Evolutionary conservation across 345 rosid genomes (phyloP).

Genomic region (Microcos paniculata): DNA sequence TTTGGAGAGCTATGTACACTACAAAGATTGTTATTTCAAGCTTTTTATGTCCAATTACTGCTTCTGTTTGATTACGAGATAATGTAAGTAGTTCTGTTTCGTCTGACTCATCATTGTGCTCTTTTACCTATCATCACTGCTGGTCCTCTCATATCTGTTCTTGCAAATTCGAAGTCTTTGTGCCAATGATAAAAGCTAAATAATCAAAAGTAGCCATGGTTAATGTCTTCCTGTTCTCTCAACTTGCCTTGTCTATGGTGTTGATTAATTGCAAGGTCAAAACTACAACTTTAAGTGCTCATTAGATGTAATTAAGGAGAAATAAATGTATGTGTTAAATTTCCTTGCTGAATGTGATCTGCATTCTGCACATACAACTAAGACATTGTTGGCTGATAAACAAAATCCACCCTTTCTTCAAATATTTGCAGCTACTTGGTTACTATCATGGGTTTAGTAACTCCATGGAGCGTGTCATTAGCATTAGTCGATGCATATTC

Average conservation of each 20-base stretch:
- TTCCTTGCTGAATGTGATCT: neutral
- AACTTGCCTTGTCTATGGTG: neutral
- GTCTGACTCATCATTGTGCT: neutral
- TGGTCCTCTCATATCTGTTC: conserved; percentile 1
- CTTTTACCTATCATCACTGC: neutral
- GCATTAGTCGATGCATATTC: conserved; percentile 60
- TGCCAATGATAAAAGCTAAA: neutral
- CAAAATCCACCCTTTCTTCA: neutral
- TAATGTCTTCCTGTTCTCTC: neutral
- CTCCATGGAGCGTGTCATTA: conserved; percentile 62
- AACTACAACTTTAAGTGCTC: neutral
- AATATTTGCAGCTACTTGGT: conserved; percentile 56
- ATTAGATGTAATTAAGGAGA: neutral
- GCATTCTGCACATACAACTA: neutral
- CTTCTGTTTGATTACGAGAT: neutral
- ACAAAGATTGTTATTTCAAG: neutral
- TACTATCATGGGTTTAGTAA: conserved; percentile 63
- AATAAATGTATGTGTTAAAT: neutral
- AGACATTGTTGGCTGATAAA: neutral
- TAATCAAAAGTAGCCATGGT: neutral
- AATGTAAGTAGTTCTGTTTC: neutral
- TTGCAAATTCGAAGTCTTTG: neutral
- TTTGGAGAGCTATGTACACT: neutral
- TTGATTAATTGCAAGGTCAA: neutral
- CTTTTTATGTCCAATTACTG: neutral